A percentile compares a stretch with the other conserved stretches of the same genome.
phyloP scores from a whole-genome alignment of 768 basidiomycete genomes.

The button mushroom (Agaricus bisporus) region DNA sequence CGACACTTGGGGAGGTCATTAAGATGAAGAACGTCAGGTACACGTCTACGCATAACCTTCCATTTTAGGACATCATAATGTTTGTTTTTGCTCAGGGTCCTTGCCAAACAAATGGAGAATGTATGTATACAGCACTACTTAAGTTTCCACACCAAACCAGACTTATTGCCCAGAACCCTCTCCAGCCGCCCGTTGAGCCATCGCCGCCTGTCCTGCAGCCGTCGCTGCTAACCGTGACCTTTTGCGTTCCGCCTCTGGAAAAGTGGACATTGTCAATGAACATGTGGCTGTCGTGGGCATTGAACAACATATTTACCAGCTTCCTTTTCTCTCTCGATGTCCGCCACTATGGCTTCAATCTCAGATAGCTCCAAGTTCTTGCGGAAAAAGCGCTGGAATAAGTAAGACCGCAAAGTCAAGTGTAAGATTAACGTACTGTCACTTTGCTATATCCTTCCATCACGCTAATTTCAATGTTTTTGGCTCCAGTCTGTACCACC shows the following conservation, averaged over 20 bases:
- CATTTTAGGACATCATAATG: slow-evolving; percentile 11
- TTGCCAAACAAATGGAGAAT: slow-evolving; percentile 5
- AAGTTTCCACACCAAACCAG: slow-evolving; percentile 1
- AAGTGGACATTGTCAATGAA: background rate
- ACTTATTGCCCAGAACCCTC: slow-evolving; percentile 23
- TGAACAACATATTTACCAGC: slow-evolving; percentile 53
- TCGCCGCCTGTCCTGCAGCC: slow-evolving; percentile 85
- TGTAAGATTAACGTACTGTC: slow-evolving; percentile 48
- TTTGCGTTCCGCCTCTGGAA: slow-evolving; percentile 90
- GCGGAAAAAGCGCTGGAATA: background rate
- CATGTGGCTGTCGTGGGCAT: background rate
- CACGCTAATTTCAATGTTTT: slow-evolving; percentile 98
- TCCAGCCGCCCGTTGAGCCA: slow-evolving; percentile 53
- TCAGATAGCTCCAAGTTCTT: slow-evolving; percentile 83
- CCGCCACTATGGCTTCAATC: slow-evolving; percentile 87
- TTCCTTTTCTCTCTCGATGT: slow-evolving; percentile 97
- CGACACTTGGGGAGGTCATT: slow-evolving; percentile 18
- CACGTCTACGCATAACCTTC: slow-evolving; percentile 19
- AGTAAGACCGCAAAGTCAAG: background rate
- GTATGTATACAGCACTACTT: slow-evolving; percentile 6
- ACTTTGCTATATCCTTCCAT: slow-evolving; percentile 96
- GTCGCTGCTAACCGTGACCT: slow-evolving; percentile 86
- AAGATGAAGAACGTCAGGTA: slow-evolving; percentile 14
- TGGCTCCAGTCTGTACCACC: slow-evolving; percentile 99
- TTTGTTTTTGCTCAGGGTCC: slow-evolving; percentile 2